phyloP scores from a whole-genome alignment of 345 rosid species.

The Populus ilicifolia region DNA sequence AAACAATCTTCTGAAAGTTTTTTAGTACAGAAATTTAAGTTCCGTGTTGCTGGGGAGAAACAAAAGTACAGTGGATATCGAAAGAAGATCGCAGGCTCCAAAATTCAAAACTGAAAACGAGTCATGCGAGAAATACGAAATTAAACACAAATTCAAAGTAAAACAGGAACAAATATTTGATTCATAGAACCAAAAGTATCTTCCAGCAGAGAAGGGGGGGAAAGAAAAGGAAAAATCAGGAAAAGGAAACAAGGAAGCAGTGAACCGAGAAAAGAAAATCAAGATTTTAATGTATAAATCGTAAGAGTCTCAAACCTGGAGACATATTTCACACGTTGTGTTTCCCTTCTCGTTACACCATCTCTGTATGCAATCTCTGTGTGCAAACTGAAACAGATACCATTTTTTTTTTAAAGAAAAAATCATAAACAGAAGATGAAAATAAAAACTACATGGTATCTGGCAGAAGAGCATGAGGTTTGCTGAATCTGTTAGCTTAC shows the following conservation, averaged over 20 bases:
- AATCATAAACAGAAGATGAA: background rate
- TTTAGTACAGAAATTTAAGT: background rate
- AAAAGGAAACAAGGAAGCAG: background rate
- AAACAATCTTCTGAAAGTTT: background rate
- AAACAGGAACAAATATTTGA: background rate
- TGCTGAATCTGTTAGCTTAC: slow-evolving; percentile 21
- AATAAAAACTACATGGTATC: background rate
- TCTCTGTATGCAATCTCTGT: slow-evolving; percentile 92
- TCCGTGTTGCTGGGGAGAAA: background rate
- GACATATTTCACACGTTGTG: slow-evolving; percentile 90
- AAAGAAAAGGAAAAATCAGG: background rate
- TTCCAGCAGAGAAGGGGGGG: background rate
- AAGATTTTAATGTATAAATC: background rate
- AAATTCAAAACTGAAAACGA: background rate
- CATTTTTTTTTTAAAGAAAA: background rate
- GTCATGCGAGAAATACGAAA: background rate
- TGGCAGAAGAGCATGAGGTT: background rate
- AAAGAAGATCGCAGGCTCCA: background rate
- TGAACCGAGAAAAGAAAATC: background rate
- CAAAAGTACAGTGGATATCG: background rate
- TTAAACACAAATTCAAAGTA: background rate
- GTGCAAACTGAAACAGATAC: slow-evolving; percentile 51
- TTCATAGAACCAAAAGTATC: background rate
- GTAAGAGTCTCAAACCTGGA: slow-evolving; percentile 50
- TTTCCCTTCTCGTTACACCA: slow-evolving; percentile 99